phyloP scores from a whole-genome alignment of 176 grass and related monocot species.

The Lolium rigidum region DNA sequence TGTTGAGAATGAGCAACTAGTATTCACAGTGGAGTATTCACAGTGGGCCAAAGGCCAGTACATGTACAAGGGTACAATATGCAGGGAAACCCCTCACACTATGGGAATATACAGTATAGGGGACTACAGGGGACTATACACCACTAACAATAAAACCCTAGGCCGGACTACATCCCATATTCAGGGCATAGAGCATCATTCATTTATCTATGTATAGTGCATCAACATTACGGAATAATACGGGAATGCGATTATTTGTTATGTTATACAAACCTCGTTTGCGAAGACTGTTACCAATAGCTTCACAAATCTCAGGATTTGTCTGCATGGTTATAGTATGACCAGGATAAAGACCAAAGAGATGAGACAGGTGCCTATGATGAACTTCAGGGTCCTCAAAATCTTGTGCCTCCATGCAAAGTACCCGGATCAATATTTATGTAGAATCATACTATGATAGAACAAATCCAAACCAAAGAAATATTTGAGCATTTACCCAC shows the following conservation, averaged over 20 bases:
- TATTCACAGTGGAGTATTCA: too few relatives aligned
- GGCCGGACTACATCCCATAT: neutral
- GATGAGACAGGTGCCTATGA: constrained; percentile 84
- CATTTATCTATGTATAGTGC: neutral
- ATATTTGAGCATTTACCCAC: constrained; percentile 60
- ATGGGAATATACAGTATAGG: too few relatives aligned
- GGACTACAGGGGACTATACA: too few relatives aligned
- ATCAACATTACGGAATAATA: neutral
- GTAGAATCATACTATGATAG: constrained; percentile 1
- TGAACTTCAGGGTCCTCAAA: constrained; percentile 78
- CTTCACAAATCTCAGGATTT: constrained; percentile 71
- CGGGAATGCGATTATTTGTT: neutral
- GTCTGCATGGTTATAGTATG: constrained; percentile 76
- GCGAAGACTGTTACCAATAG: constrained; percentile 76
- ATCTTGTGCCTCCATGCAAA: constrained; percentile 66
- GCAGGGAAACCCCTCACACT: too few relatives aligned
- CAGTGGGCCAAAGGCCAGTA: too few relatives aligned
- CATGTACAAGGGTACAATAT: too few relatives aligned
- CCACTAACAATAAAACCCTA: neutral
- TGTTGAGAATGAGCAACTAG: too few relatives aligned
- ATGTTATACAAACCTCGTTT: constrained; percentile 75
- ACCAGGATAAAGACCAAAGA: constrained; percentile 92
- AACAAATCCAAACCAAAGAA: constrained; percentile 5
- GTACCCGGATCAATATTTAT: constrained; percentile 12
- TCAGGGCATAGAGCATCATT: neutral